These are phyloP conservation scores for Withania somnifera DNA, from an alignment of 305 asterid genomes.

Conservation along the genomic window DNA sequence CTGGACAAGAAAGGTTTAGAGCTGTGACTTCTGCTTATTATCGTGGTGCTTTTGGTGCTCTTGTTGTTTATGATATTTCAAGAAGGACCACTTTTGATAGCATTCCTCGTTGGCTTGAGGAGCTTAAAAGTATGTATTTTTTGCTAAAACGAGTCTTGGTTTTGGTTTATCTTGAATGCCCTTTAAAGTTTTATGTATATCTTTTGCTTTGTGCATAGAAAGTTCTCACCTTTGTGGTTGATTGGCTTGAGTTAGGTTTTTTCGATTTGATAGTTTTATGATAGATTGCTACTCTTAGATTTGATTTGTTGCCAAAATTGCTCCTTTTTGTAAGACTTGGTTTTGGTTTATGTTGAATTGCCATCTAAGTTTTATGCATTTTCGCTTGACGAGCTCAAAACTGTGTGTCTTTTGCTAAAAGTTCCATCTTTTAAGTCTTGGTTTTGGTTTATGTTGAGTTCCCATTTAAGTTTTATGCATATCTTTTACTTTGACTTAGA, in stretches of 20 bases:
- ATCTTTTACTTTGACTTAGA: no score
- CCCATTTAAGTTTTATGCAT: no score
- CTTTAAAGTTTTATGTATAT: no score
- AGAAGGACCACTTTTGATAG: constrained; percentile 60
- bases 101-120: constrained; percentile 67
- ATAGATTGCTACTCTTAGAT: not conserved
- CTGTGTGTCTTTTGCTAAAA: no score
- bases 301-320: no score
- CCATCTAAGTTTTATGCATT: not conserved
- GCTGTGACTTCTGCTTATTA: constrained; percentile 85
- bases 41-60: constrained; percentile 78
- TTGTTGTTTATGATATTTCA: constrained; percentile 60
- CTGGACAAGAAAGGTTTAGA: constrained; percentile 75
- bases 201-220: not conserved
- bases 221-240: not conserved
- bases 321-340: no score
- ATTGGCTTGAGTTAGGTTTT: not conserved
- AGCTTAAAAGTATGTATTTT: constrained; percentile 43
- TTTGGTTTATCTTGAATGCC: not conserved
- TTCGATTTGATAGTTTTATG: not conserved
- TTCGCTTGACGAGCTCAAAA: no score
- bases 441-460: not conserved
- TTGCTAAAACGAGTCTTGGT: not conserved
- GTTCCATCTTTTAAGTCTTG: not conserved
- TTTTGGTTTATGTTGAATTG: not conserved